Evolutionary conservation across 2,329 filamentous ascomycete genomes (phyloP), one percentile per base, ranked within the genome.

Genomic region (Talaromyces rugulosus): DNA sequence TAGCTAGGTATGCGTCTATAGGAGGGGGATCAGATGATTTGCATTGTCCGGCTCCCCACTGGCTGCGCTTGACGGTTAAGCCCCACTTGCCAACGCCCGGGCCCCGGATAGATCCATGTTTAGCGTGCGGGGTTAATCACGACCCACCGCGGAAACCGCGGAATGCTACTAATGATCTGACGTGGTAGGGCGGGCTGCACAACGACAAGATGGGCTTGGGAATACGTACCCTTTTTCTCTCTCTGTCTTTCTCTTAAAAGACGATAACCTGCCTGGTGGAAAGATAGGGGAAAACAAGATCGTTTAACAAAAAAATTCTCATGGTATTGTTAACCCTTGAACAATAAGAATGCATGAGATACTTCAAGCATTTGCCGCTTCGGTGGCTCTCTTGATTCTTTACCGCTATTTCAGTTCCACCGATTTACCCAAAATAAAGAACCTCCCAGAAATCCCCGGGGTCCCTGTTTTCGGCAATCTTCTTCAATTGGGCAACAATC

Each of bases 401-500:
- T 71, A 79, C 63, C 75, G 75, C 54, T 78, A 77, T 59, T 67
- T 79, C 34, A 80, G 79, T 55, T 72, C 72, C 69, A 87, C 85
- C 1, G 85, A 88, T 65, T 74, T 80, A 0, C 82, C 85, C 5
- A 85, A 85, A 68, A 86, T 88, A 71, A 87, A 87, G 67, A 81
- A 81, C 5, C 73, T 88, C 0, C 85, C 85, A 1, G 85, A 88
- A 66, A 81, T 87, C 50, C 85, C 86, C 0, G 86, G 85, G 0
- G 71, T 87, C 4, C 86, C 85, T 4, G 68, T 89, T 8, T 86
- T 89, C 66, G 87, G 87, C 5, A 89, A 86, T 64, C 75, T 89
- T 4, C 68, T 87, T 1, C 83, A 88, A 66, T 78, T 89, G 6
- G 85, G 86, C 2, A 78, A 80, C 2, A 77, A 83, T 59, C 83